Evolutionary conservation across 257 asterid species (phyloP).

Genomic region (Sherardia arvensis): DNA sequence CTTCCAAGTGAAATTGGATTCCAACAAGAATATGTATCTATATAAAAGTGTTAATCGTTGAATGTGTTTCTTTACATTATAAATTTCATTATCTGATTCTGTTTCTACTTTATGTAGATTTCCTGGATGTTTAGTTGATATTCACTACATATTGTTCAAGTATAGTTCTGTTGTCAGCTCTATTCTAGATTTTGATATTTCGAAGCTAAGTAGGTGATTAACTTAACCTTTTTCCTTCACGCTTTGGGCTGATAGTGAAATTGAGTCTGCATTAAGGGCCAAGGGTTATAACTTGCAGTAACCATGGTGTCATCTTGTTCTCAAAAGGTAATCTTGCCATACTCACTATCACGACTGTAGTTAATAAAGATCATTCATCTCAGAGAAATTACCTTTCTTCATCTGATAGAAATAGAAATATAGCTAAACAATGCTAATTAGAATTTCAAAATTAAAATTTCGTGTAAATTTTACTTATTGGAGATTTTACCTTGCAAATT

Average conservation of each 20-base stretch:
- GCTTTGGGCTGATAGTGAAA: neutral
- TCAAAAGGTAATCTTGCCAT: neutral
- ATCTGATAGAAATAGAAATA: neutral
- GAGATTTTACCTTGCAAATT: neutral
- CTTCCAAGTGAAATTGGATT: neutral
- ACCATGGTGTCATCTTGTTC: neutral
- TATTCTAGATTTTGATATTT: neutral
- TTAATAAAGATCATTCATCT: neutral
- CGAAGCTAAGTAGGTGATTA: neutral
- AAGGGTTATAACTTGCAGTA: neutral
- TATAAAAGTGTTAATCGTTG: neutral
- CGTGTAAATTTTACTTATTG: neutral
- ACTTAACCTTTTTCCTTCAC: neutral
- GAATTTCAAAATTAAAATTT: neutral
- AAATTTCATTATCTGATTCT: too few species aligned
- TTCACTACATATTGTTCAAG: neutral
- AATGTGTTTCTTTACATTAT: neutral
- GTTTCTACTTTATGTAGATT: neutral
- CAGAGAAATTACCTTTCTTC: neutral
- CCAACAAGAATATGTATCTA: neutral
- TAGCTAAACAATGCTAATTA: neutral
- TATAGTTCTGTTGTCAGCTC: neutral
- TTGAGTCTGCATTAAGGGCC: neutral
- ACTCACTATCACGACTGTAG: neutral
- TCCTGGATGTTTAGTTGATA: neutral